Base-by-base conservation (phyloP, 2,329 filamentous ascomycete species). In the Sclerotinia subarctica region DNA sequence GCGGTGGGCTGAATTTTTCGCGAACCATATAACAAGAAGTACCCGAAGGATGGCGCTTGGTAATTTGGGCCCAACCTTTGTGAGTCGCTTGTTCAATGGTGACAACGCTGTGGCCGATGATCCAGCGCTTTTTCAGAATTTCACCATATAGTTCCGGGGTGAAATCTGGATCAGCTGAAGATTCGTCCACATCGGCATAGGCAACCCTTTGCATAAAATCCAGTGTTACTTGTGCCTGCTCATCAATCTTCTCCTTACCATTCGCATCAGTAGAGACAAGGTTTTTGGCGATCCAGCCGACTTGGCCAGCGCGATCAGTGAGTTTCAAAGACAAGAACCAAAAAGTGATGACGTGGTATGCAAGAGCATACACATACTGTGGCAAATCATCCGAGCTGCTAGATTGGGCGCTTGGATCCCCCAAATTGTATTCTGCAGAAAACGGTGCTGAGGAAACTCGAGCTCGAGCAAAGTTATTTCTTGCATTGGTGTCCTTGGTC, bases 321-420 rank as follows among this genome's bases (percentile, higher is more conserved):
- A 97, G 84, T 75, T 93, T 94, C 73, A 99, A 79, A 0, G 93
- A 91, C 73, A 99, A 84, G 77, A 98, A 99, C 95, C 95, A 99
- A 77, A 96, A 97, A 1, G 93, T 90, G 72, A 99, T 94, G 73
- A 97, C 93, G 77, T 98, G 94, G 77, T 97, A 97, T 11, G 94
- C 94, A 64, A 98, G 82, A 1, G 93, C 91, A 78, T 96, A 95
- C 35, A 99, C 92, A 77, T 99, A 99, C 78, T 95, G 91, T 5
- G 94, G 93, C 62, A 97, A 83, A 72, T 95, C 92, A 70, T 95
- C 91, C 10, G 88, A 83, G 70, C 81, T 75, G 67, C 81, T 80
- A 69, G 76, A 73, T 53, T 75, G 73, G 57, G 74, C 69, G 76
- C 78, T 74, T 77, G 81, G 42, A 78, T 82, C 66, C 77, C 80